phyloP scores from a whole-genome alignment of 2,329 filamentous ascomycete genomes.

The Byssoonygena ceratinophila region DNA sequence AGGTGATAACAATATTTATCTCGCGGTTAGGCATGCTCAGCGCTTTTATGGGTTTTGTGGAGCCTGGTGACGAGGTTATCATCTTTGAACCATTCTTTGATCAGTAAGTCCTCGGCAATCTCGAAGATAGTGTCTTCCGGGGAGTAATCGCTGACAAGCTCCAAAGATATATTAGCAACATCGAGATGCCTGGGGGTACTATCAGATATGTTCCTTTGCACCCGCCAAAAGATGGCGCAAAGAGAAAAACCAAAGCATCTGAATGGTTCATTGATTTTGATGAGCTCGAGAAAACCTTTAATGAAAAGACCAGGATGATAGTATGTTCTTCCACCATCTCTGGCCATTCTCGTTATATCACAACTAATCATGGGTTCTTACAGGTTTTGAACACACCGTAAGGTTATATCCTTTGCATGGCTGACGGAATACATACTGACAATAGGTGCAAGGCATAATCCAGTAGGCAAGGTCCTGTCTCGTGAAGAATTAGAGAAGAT shows the following conservation, averaged over 20 bases:
- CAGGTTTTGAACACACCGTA: slow-evolving; percentile 44
- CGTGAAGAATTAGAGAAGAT: slow-evolving; percentile 72
- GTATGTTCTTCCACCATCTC: slow-evolving; percentile 50
- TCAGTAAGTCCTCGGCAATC: slow-evolving; percentile 48
- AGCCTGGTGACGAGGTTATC: slow-evolving; percentile 90
- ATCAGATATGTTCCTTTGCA: slow-evolving; percentile 94
- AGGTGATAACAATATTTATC: too few species aligned
- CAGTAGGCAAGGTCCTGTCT: slow-evolving; percentile 90
- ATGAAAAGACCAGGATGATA: slow-evolving; percentile 86
- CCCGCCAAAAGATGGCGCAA: slow-evolving; percentile 69
- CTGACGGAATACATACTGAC: neutral
- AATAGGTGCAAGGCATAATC: slow-evolving; percentile 55
- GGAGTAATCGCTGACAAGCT: slow-evolving; percentile 7
- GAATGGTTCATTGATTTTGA: slow-evolving; percentile 84
- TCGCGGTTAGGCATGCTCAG: slow-evolving; percentile 73
- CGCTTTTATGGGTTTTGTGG: slow-evolving; percentile 96
- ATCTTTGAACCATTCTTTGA: slow-evolving; percentile 98
- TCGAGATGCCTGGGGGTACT: slow-evolving; percentile 93
- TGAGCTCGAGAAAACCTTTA: slow-evolving; percentile 71
- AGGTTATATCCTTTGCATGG: slow-evolving; percentile 16
- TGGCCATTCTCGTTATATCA: too few species aligned
- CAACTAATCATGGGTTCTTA: neutral
- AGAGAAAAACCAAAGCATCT: slow-evolving; percentile 67
- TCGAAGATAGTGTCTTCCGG: slow-evolving; percentile 12
- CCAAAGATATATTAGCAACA: slow-evolving; percentile 82